Evolutionary conservation across 1,284 basidiomycete genomes (phyloP), one percentile per base, ranked within the genome.

Genomic region (Ustilago curta): DNA sequence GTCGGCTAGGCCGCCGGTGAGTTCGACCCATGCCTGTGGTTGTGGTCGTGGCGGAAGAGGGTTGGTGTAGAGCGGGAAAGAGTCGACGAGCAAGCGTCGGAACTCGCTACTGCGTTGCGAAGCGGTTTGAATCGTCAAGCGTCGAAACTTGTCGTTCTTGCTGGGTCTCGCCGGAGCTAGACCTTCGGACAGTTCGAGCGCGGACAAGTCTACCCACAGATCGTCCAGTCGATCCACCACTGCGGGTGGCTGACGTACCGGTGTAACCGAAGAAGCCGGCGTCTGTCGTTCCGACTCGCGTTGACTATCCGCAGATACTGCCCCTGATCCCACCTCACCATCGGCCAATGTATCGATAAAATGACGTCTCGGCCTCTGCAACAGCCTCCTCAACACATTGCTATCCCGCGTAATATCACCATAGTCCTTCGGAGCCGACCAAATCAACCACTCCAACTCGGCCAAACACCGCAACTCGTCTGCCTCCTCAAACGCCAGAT

Each of bases 351-450:
- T n/a, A 16, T 60, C 54, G 0, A 40, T 39, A 27, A 58, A 64
- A 43, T 76, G 73, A 35, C 19, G 35, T 19, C 61, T 53, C 11
- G 73, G 69, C 29, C 69, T 27, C 25, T 76, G 68, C 42, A 83
- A 43, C 14, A 83, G 35, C 29, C 72, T 63, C 12, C 68, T 45
- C 21, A 83, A 35, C 42, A 82, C 68, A 23, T 64, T 57, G 4
- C 65, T 63, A 45, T 83, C 82, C 16, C 78, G 60, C 11, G 44
- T 59, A 7, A 74, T 60, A 35, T 83, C 81, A 2, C 79, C 74
- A 47, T 83, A 78, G 47, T 81, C 78, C 55, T 81, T 81, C 0
- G 81, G 83, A 1, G 72, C 69, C 18, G 77, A 75, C 71, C 78
- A 79, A 4, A 70, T 53, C 47, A 84, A 66, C 51, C 70, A 59